Evolutionary conservation across 257 asterid genomes (phyloP).

Genomic region (Dorcoceras hygrometricum): DNA sequence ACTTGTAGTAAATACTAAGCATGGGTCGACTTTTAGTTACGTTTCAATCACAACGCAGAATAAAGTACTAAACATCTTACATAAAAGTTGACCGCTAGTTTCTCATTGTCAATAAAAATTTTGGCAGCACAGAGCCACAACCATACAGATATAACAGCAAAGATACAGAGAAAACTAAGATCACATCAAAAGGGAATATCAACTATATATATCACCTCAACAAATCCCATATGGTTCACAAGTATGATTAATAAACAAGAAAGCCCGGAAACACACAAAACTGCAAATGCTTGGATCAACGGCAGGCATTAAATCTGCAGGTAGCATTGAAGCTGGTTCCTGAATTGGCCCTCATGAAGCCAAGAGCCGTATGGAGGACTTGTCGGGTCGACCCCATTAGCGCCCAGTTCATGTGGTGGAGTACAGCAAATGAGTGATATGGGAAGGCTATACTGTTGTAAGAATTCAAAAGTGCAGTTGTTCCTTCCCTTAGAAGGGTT

Average conservation of each 20-base stretch:
- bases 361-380: conserved; percentile 61
- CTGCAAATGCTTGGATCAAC: conserved; percentile 29
- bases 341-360: conserved; percentile 74
- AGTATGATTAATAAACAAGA: not conserved
- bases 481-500: conserved; percentile 85
- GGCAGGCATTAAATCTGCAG: conserved; percentile 70
- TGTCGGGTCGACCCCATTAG: conserved; percentile 57
- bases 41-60: too few relatives aligned
- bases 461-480: conserved; percentile 82
- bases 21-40: too few relatives aligned
- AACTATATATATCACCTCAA: not conserved
- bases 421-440: conserved; percentile 54
- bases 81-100: too few relatives aligned
- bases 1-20: not conserved
- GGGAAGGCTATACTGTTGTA: conserved; percentile 70
- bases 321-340: conserved; percentile 46
- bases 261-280: conserved; percentile 10
- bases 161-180: too few relatives aligned
- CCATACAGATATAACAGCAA: too few relatives aligned
- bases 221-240: not conserved
- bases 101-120: not conserved
- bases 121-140: too few relatives aligned
- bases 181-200: not conserved
- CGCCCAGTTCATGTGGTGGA: conserved; percentile 61
- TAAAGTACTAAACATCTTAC: too few relatives aligned